Conservation (phyloP, 257 asterid genomes). For the Penstemon davidsonii region DNA sequence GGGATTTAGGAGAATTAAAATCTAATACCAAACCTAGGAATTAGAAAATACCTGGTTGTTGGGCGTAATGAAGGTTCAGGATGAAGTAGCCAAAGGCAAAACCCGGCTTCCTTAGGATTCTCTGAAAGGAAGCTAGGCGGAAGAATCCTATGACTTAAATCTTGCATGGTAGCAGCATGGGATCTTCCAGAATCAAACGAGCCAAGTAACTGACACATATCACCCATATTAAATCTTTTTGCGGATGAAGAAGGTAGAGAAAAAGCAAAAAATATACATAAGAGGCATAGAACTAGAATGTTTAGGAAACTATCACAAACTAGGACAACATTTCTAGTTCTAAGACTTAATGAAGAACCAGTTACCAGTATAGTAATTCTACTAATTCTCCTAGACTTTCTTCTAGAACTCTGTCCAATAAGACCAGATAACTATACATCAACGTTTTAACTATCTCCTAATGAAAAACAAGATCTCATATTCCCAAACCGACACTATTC, state of each 20-base stretch:
- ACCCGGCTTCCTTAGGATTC: slow-evolving; percentile 51
- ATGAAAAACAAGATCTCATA: not conserved
- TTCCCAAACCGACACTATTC: not conserved
- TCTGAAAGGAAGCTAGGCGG: slow-evolving; percentile 50
- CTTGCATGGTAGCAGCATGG: slow-evolving; percentile 49
- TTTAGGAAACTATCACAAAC: not conserved
- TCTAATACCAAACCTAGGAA: not conserved
- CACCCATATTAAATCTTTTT: not conserved
- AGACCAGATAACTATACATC: slow-evolving; percentile 2
- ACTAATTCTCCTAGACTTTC: not conserved
- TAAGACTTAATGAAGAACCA: slow-evolving; percentile 7
- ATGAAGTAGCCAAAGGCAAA: slow-evolving; percentile 58
- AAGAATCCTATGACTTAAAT: slow-evolving; percentile 43
- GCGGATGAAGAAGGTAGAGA: not conserved
- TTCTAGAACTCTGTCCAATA: slow-evolving; percentile 11
- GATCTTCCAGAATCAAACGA: slow-evolving; percentile 43
- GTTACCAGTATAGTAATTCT: slow-evolving; percentile 17
- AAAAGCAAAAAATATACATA: slow-evolving; percentile 24
- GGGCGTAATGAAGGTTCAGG: slow-evolving; percentile 62
- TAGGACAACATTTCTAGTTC: not conserved
- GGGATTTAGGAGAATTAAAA: not conserved
- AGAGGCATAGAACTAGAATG: slow-evolving; percentile 15
- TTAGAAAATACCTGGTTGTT: slow-evolving; percentile 43
- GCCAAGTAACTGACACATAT: slow-evolving; percentile 40
- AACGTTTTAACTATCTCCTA: slow-evolving; percentile 19